Base-by-base conservation (phyloP, 495 filamentous ascomycete species). In the Sphaerosporella brunnea region DNA sequence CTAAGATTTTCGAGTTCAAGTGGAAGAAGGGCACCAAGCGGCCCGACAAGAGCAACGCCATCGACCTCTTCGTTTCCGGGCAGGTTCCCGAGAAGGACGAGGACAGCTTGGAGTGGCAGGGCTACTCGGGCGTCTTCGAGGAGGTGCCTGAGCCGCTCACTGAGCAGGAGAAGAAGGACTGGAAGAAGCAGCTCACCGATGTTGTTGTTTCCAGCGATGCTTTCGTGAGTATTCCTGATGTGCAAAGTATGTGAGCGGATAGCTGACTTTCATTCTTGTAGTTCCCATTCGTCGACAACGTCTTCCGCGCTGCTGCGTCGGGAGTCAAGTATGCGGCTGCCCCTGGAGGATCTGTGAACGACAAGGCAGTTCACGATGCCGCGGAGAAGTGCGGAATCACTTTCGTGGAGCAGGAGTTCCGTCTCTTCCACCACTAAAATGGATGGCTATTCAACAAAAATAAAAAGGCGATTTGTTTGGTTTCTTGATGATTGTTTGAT, bases 261-360 rank as follows among this genome's bases (percentile, higher is more conserved):
- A 18, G 30, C n/a, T 38, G 37, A 41, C 48, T 36, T n/a, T 45
- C 19, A 11, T 4, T 45, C 9, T 4, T 15, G 20, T 37, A 87
- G 82, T 95, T 96, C 77, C 90, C 90, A 47, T 97, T 97, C 70
- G 81, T 83, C 54, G 90, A 96, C 72, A 97, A 97, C 57, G 79
- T 97, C 50, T 93, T 88, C 73, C 75, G 90, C 48, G 84, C 85
- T 35, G 75, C 72, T 44, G 72, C 84, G 51, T 93, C 83, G 18
- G 90, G 90, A 19, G 88, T 74, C 52, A 96, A 93, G 69, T 97
- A 93, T 68, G 77, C 96, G 51, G 86, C 92, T 36, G 87, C 87
- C 44, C 90, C 90, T 15, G 79, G 73, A 35, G 90, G 90, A 47
- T 94, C 86, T 65, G 85, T 93, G 65, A 95, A 94, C 60, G 92